Base-by-base conservation (phyloP, 192 early-diverging fungal species). In the Coemansia sp. region DNA sequence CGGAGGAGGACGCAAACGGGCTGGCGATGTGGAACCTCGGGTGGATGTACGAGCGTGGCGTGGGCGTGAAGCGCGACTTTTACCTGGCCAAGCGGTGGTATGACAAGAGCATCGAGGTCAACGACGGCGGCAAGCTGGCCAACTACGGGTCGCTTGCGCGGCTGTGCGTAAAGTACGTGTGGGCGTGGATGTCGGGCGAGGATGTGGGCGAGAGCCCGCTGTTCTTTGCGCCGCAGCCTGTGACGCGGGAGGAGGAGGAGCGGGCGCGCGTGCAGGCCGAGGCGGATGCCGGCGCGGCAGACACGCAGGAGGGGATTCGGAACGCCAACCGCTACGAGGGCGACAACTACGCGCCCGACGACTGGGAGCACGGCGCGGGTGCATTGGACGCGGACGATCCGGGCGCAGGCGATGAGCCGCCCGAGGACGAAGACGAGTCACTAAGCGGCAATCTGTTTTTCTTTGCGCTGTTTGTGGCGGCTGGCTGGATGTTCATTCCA, bases 11-110 rank as follows among this genome's bases (percentile, higher is more conserved):
- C 29, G 63, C 58, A 6, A 91, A 86, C 51, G 74, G 90, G 6
- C 70, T 97, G 64, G 97, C 94, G 2, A 95, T 97, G 92, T 98
- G 89, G 88, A 97, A 94, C 61, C 77, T 98, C 1, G 97, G 92
- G 4, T 97, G 88, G 86, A 96, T 98, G 92, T 82, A 95, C 69
- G 95, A 98, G 67, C 85, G 89, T 58, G 97, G 97, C 31, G 58
- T 97, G 27, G 97, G 97, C 5, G 88, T 95, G 4, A 50, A 83
- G n/a, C 85, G 85, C 82, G 94, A 98, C 71, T 95, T 86, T 57
- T 88, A 94, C 65, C 68, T 97, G 58, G 95, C 97, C 14, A 97
- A 97, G 73, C 85, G 94, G 35, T 90, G 84, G 71, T 98, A 97
- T 67, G 97, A 98, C 74, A 67, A 66, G 46, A 81, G 89, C n/a